Evolutionary conservation across 768 basidiomycete genomes (phyloP).

Genomic region (Lyophyllum semitale): DNA sequence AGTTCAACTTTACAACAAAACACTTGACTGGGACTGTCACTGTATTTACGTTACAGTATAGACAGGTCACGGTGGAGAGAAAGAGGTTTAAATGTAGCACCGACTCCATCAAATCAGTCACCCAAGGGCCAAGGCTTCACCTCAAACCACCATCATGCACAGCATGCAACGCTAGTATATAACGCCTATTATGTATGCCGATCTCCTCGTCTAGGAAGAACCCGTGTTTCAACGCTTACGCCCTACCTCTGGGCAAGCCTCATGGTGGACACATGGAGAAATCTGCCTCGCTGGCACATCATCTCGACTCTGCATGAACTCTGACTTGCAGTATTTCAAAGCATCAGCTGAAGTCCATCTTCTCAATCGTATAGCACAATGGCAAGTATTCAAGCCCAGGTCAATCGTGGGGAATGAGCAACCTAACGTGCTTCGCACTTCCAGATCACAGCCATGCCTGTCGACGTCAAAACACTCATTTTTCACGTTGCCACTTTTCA

Average conservation of each 20-base stretch:
- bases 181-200: too few species aligned
- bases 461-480: neutral
- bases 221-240: neutral
- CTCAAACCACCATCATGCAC: neutral
- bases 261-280: neutral
- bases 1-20: too few species aligned
- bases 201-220: too few species aligned
- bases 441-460: neutral
- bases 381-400: neutral
- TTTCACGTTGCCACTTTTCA: constrained; percentile 8
- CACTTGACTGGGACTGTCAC: too few species aligned
- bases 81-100: too few species aligned
- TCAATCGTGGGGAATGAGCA: neutral
- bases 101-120: neutral
- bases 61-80: too few species aligned
- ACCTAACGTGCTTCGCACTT: neutral
- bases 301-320: neutral
- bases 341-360: neutral
- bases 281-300: neutral
- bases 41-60: too few species aligned
- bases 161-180: neutral
- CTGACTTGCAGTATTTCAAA: neutral
- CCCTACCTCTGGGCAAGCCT: neutral
- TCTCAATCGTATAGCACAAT: neutral
- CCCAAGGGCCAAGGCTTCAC: too few species aligned